Conservation (phyloP, 345 rosid species). For the Sisymbrium irio region DNA sequence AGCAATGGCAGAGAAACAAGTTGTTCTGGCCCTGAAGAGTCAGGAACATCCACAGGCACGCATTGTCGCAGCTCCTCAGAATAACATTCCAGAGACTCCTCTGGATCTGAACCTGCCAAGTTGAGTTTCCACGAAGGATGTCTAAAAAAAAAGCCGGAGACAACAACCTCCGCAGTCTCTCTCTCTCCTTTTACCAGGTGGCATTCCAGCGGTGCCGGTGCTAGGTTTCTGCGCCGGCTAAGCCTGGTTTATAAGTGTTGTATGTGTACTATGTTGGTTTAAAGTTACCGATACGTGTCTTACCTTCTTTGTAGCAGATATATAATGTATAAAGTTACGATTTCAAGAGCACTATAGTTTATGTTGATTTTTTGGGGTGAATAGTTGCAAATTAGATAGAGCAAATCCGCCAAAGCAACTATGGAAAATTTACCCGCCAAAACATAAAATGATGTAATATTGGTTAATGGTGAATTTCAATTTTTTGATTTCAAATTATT, state of each 20-base stretch:
- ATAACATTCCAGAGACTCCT: neutral
- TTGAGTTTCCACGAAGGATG: neutral
- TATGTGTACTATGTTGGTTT: neutral
- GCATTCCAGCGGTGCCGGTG: neutral
- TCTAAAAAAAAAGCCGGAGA: neutral
- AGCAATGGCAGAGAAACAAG: constrained; percentile 19
- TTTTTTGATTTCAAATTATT: neutral
- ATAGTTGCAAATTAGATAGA: neutral
- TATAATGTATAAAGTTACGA: constrained; percentile 5
- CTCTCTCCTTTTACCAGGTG: neutral
- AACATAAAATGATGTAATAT: neutral
- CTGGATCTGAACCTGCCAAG: constrained; percentile 31
- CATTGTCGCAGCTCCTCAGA: constrained; percentile 2
- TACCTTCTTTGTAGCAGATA: neutral
- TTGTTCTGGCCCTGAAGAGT: constrained; percentile 25
- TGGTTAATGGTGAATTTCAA: neutral
- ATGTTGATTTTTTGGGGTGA: neutral
- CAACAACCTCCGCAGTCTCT: neutral
- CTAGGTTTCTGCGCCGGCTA: neutral
- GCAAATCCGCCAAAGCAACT: too few relatives aligned
- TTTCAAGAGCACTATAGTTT: neutral
- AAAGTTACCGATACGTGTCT: too few relatives aligned
- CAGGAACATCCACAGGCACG: constrained; percentile 14
- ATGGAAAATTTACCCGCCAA: neutral
- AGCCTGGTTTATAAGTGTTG: neutral